Evolutionary conservation across 306 rosid species (phyloP).

Genomic region (Styphnolobium japonicum): DNA sequence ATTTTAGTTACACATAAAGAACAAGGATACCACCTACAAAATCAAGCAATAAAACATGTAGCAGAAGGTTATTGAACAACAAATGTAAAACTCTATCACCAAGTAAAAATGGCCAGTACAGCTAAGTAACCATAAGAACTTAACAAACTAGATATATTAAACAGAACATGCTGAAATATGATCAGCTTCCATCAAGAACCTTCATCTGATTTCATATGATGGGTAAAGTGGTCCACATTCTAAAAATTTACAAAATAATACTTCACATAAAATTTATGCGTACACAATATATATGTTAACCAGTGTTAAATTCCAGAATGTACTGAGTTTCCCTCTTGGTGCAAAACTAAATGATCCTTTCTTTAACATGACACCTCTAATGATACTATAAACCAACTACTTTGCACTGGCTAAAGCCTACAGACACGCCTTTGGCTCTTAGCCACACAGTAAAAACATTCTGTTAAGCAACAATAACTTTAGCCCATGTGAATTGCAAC

Average conservation of each 20-base stretch:
- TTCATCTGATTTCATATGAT: background rate
- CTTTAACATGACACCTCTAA: background rate
- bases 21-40: conserved; percentile 2
- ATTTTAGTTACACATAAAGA: conserved; percentile 5
- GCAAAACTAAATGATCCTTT: background rate
- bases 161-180: background rate
- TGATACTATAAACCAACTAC: background rate
- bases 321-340: background rate
- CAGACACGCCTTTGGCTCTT: background rate
- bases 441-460: background rate
- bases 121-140: conserved; percentile 12
- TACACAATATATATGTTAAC: background rate
- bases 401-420: background rate
- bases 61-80: conserved; percentile 6
- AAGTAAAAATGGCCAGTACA: background rate
- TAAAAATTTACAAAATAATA: background rate
- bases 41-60: conserved; percentile 9
- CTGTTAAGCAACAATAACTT: background rate
- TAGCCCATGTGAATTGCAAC: background rate
- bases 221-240: background rate
- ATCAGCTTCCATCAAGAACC: conserved; percentile 9
- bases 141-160: conserved; percentile 5
- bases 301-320: background rate
- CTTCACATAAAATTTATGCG: background rate
- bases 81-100: background rate